These are phyloP conservation scores for Erodium texanum DNA, from an alignment of 441 rosid genomes.

Conservation along the genomic window DNA sequence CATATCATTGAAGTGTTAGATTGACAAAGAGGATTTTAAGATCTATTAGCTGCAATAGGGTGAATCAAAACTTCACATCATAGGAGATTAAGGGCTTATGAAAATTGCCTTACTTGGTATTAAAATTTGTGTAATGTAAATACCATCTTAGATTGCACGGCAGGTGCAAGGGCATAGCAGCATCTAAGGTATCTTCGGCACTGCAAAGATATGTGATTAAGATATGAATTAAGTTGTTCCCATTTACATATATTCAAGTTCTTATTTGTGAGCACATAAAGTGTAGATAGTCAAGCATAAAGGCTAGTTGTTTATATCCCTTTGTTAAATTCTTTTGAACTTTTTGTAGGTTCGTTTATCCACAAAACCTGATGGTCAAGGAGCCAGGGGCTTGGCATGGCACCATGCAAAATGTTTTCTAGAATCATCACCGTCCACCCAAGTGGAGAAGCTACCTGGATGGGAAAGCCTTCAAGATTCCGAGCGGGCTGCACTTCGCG, in stretches of 20 bases:
- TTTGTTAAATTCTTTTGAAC: conserved; percentile 5
- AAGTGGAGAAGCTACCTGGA: conserved; percentile 61
- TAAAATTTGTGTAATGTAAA: too few relatives aligned
- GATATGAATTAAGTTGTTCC: neutral
- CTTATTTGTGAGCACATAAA: neutral
- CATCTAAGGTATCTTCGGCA: too few relatives aligned
- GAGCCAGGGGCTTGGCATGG: conserved; percentile 70
- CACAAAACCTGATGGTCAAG: conserved; percentile 62
- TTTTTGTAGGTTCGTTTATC: conserved; percentile 65
- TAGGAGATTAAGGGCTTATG: too few relatives aligned
- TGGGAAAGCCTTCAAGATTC: conserved; percentile 61
- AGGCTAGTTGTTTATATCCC: neutral
- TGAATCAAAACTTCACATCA: too few relatives aligned
- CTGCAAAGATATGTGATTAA: too few relatives aligned
- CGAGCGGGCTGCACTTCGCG: conserved; percentile 45
- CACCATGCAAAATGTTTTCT: conserved; percentile 73
- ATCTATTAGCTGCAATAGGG: neutral
- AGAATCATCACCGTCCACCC: conserved; percentile 40
- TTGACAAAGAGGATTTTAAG: neutral
- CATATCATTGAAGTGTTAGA: neutral
- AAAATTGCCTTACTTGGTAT: too few relatives aligned
- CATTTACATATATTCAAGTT: neutral
- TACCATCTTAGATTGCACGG: too few relatives aligned
- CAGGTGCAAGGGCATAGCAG: too few relatives aligned
- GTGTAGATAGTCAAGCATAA: too few relatives aligned